phyloP scores from a whole-genome alignment of 148 eudicot species.

The Persicaria tinctoria region DNA sequence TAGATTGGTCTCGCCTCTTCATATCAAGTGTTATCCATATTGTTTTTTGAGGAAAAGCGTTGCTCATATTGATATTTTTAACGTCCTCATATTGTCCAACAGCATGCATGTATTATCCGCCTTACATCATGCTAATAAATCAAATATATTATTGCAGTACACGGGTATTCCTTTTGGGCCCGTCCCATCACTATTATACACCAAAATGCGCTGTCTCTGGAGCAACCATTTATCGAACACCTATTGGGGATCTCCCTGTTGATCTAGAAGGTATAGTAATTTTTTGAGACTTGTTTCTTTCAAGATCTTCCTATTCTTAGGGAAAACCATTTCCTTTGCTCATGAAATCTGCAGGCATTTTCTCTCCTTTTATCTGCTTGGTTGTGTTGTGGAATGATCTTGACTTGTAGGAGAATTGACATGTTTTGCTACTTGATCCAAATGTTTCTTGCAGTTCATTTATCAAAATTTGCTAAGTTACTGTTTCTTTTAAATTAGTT shows the following conservation, averaged over 20 bases:
- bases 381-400: background rate
- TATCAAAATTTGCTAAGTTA: background rate
- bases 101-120: background rate
- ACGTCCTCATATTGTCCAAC: background rate
- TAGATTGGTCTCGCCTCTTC: background rate
- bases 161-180: constrained; percentile 88
- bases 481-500: constrained; percentile 27
- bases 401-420: background rate
- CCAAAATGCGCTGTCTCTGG: constrained; percentile 86
- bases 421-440: background rate
- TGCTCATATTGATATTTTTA: background rate
- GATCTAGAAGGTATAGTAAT: constrained; percentile 69
- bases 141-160: constrained; percentile 36
- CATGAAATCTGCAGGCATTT: background rate
- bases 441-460: background rate
- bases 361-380: background rate
- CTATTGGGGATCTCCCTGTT: constrained; percentile 79
- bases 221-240: constrained; percentile 85
- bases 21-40: background rate
- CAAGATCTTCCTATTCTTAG: background rate
- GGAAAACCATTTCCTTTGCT: background rate
- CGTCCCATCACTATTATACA: constrained; percentile 96
- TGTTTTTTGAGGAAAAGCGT: background rate
- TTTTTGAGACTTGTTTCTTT: background rate
- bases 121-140: background rate